These are phyloP conservation scores for Dictyostelium discoideum DNA, from an alignment of 78 protist genomes.

Conservation along the genomic window dicty_2.7 NC_007090.3:1799501-1800000, in stretches of 20 bases:
- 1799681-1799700: neutral
- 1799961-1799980: constrained; percentile 47
- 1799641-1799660: constrained; percentile 59
- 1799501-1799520: neutral
- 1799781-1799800: constrained; percentile 60
- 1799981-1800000: constrained; percentile 78
- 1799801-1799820: constrained; percentile 25
- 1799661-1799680: constrained; percentile 33
- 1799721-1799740: neutral
- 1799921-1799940: constrained; percentile 19
- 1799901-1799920: neutral
- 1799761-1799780: neutral
- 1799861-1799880: constrained; percentile 73
- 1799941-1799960: constrained; percentile 40
- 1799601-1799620: constrained; percentile 52
- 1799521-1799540: constrained; percentile 56
- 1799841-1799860: constrained; percentile 4
- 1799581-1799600: constrained; percentile 25
- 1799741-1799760: constrained; percentile 11
- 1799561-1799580: constrained; percentile 70
- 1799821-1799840: neutral
- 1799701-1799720: neutral
- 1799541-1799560: constrained; percentile 45
- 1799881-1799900: constrained; percentile 56
- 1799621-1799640: constrained; percentile 34